These are phyloP conservation scores for Chrysophaeum taylorii DNA, from an alignment of 352 stramenopile species.

Conservation along the genomic window DNA sequence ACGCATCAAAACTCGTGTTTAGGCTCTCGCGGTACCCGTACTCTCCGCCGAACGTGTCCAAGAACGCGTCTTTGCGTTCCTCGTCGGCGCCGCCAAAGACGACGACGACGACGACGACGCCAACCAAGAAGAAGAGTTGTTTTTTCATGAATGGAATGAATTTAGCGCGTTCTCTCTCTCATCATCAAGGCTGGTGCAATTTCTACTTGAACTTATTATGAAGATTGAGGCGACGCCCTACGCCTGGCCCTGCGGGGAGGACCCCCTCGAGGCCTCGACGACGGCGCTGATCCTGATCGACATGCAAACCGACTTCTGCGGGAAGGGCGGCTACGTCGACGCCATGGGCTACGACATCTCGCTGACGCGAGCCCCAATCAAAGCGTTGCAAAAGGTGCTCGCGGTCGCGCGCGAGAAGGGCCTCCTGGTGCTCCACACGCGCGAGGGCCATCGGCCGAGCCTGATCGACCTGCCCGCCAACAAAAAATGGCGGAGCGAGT, in stretches of 20 bases:
- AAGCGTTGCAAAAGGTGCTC: slow-evolving; percentile 37
- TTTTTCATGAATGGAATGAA: no score
- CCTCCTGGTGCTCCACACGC: slow-evolving; percentile 43
- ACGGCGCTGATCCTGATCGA: slow-evolving; percentile 8
- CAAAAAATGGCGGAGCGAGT: slow-evolving; percentile 33
- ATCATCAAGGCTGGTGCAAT: no score
- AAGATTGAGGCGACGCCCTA: neutral
- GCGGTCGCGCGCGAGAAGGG: slow-evolving; percentile 28
- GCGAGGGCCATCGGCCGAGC: slow-evolving; percentile 45
- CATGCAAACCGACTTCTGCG: slow-evolving; percentile 39
- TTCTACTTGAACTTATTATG: no score
- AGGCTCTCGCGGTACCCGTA: no score
- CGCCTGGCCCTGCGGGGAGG: neutral
- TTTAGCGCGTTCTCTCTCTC: no score
- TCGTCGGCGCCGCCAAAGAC: no score
- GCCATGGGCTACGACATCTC: slow-evolving; percentile 47
- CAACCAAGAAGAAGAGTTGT: no score
- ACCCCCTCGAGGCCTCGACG: neutral
- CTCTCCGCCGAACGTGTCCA: no score
- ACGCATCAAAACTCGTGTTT: no score
- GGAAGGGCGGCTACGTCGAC: slow-evolving; percentile 43
- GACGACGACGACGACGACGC: no score
- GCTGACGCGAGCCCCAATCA: slow-evolving; percentile 38
- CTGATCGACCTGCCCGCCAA: slow-evolving; percentile 39
- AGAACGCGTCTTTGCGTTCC: no score